Evolutionary conservation across 2,329 filamentous ascomycete species (phyloP), one percentile per base, ranked within the genome.

Genomic region (Aspergillus ruber): DNA sequence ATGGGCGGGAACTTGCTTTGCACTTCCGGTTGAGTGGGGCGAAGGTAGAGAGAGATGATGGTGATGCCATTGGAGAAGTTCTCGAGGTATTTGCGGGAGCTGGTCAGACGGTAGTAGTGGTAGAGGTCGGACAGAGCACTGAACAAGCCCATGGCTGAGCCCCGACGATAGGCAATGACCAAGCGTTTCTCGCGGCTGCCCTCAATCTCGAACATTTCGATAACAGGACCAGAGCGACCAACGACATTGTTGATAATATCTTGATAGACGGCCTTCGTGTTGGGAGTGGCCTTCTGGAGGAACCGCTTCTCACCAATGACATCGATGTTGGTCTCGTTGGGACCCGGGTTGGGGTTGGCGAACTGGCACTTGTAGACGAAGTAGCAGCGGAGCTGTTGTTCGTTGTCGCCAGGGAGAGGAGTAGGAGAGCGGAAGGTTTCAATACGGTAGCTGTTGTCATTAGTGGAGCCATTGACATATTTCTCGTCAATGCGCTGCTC

Each of bases 41-140:
- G 85, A 50, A 98, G 79, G 71, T 98, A 98, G 53, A 96, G 82
- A 58, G 90, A 96, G 79, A 97, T 95, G 69, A 97, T 86, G 12
- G 89, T 95, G 67, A 96, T 94, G 52, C 93, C 93, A 69, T 98
- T 98, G 63, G 90, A 93, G 77, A 98, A 98, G 73, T 97, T 93
- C 73, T 98, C 88, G 42, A 98, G 87, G 64, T 98, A 98, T 75
- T 98, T 98, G 59, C 93, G 82, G 23, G 93, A 93, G 63, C 88
- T 95, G 2, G 93, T 98, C 52, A 97, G 81, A 39, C 93, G 91
- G 65, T 98, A 98, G 80, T 96, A 97, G 74, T 98, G 93, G 75
- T 98, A 98, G 33, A 98, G 77, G 68, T 97, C 90, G 55, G 88
- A 95, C 59, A 98, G 74, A 23, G 93, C 90, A 59, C 90, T 95